Conservation (phyloP, 2,329 filamentous ascomycete genomes). For the Rhynchosporium secalis region DNA sequence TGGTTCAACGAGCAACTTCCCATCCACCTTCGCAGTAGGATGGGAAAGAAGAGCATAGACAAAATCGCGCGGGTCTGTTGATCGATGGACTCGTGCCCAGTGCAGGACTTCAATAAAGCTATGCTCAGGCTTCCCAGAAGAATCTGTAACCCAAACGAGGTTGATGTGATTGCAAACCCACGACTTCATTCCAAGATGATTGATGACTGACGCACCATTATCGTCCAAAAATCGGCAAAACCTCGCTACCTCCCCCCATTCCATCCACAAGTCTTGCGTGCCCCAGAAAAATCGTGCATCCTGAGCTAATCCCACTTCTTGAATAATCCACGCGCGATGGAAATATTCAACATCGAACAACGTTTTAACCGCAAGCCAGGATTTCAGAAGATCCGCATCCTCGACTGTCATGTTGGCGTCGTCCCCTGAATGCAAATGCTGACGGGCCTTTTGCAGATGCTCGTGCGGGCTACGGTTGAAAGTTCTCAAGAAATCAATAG, state of each 20-base stretch:
- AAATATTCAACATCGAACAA: conserved; percentile 44
- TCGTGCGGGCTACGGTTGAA: conserved; percentile 1
- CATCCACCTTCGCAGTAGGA: conserved; percentile 21
- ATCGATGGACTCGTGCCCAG: conserved; percentile 23
- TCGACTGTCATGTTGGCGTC: not conserved
- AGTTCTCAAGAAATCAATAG: not conserved
- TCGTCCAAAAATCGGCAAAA: conserved; percentile 23
- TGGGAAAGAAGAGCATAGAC: conserved; percentile 22
- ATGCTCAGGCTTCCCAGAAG: conserved; percentile 16
- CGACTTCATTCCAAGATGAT: conserved; percentile 20
- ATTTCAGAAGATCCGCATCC: not conserved
- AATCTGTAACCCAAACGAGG: conserved; percentile 21
- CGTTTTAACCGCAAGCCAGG: conserved; percentile 40
- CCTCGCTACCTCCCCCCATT: conserved; percentile 20
- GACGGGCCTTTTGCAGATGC: conserved; percentile 3
- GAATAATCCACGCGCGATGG: conserved; percentile 43
- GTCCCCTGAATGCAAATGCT: conserved; percentile 1
- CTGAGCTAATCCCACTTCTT: conserved; percentile 43
- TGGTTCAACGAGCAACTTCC: conserved; percentile 18
- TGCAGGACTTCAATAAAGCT: conserved; percentile 25
- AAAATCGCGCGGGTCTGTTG: conserved; percentile 23
- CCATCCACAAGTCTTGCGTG: conserved; percentile 7
- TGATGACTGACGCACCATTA: conserved; percentile 23
- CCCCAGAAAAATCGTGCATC: conserved; percentile 42
- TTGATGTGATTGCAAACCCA: conserved; percentile 26